Evolutionary conservation across 768 basidiomycete species (phyloP).

Genomic region (Scleroderma bovista): DNA sequence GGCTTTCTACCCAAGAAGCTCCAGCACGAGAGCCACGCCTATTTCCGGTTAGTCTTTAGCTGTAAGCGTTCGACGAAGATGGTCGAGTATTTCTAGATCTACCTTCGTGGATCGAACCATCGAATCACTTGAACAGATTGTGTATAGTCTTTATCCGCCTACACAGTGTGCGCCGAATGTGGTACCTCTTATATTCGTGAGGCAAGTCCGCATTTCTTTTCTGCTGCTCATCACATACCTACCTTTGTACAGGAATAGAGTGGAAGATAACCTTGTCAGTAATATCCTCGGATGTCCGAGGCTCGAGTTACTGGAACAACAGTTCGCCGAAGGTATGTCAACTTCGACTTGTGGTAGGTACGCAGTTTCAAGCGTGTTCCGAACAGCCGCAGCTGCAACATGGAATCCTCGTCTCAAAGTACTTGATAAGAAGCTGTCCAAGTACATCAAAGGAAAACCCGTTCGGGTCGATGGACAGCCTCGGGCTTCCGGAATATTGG

Average conservation of each 20-base stretch:
- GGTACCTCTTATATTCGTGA: conserved; percentile 47
- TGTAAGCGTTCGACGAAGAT: background rate
- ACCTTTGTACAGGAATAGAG: conserved; percentile 44
- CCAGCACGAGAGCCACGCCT: conserved; percentile 39
- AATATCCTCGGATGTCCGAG: conserved; percentile 67
- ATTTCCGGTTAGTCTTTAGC: conserved; percentile 47
- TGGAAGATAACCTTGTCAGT: conserved; percentile 67
- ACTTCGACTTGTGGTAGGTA: background rate
- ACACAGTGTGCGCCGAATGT: conserved; percentile 40
- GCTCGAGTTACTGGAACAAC: conserved; percentile 53
- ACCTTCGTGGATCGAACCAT: conserved; percentile 77
- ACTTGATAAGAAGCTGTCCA: conserved; percentile 62
- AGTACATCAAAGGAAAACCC: conserved; percentile 61
- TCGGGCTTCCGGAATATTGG: conserved; percentile 67
- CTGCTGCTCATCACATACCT: background rate
- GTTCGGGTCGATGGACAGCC: conserved; percentile 74
- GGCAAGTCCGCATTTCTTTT: conserved; percentile 33
- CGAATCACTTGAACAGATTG: conserved; percentile 66
- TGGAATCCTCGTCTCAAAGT: conserved; percentile 58
- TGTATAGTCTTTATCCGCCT: conserved; percentile 67
- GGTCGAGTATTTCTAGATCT: conserved; percentile 34
- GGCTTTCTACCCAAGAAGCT: conserved; percentile 56
- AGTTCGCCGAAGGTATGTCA: conserved; percentile 57
- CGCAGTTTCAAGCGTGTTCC: background rate
- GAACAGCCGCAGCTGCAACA: conserved; percentile 53